These are phyloP conservation scores for Picea sitchensis DNA, from an alignment of 75 land plant genomes.

Conservation along the genomic window DNA sequence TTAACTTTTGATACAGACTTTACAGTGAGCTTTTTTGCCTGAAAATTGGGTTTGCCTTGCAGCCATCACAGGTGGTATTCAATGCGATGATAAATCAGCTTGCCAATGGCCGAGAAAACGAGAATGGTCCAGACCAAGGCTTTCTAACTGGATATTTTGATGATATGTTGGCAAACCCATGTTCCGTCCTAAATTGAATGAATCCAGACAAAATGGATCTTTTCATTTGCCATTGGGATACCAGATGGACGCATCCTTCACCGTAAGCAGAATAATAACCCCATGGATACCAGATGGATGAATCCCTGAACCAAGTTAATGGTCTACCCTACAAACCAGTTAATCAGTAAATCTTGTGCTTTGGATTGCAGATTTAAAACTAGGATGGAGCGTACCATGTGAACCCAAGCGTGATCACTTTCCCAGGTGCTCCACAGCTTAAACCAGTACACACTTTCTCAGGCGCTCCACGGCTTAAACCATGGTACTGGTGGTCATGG, in stretches of 20 bases:
- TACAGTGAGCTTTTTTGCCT: too few relatives aligned
- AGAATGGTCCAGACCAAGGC: conserved; percentile 39
- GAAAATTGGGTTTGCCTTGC: conserved; percentile 8
- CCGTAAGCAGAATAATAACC: background rate
- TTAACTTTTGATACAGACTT: too few relatives aligned
- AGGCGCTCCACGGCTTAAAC: too few relatives aligned
- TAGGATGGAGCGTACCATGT: conserved; percentile 40
- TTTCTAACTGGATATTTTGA: too few relatives aligned
- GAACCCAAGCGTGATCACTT: conserved; percentile 45
- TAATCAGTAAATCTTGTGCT: background rate
- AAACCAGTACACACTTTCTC: too few relatives aligned
- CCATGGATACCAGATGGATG: too few relatives aligned
- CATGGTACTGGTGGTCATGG: too few relatives aligned
- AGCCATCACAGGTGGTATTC: conserved; percentile 45
- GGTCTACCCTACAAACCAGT: too few relatives aligned
- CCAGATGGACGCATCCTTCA: conserved; percentile 45
- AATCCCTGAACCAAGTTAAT: too few relatives aligned
- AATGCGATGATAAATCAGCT: conserved; percentile 24
- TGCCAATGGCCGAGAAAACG: too few relatives aligned
- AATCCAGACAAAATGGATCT: too few relatives aligned
- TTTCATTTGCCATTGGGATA: too few relatives aligned
- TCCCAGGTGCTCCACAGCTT: conserved; percentile 29
- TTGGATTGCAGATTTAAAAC: conserved; percentile 25
- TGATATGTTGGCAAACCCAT: conserved; percentile 19
- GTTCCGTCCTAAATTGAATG: conserved; percentile 37